Evolutionary conservation across 2,329 filamentous ascomycete genomes (phyloP), one percentile per base, ranked within the genome.

Genomic region (Cytospora leucostoma): DNA sequence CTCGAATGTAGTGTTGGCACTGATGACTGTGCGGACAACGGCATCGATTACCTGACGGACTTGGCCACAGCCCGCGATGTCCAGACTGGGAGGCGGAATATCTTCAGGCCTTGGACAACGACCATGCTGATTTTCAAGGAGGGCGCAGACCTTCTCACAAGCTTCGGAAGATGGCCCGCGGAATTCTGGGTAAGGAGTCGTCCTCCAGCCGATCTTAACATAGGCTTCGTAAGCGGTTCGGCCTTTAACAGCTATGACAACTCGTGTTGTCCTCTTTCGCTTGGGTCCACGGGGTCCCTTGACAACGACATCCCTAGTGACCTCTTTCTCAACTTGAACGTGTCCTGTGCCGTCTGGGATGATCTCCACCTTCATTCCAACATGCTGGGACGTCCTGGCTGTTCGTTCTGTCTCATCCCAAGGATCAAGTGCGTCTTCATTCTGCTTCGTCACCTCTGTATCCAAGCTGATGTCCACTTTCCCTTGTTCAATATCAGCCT

Each of bases 51-150:
- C 75, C 47, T 78, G 81, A 1, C 82, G 82, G 3, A 85, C 83
- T 67, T 86, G 82, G 6, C 84, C 84, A 68, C 84, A 86, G 51
- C 92, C 92, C 13, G 92, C 86, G 4, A 91, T 81, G 8, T 86
- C 85, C 7, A 90, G 78, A 6, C 90, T 91, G 0, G 91, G 89
- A 5, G 84, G 79, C 1, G 90, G 89, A 10, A 93, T 85, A 1
- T 80, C 83, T n/a, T 84, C 79, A 0, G 92, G 92, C 1, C 84
- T 80, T 54, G 79, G 78, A 15, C 89, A 82, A 60, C 85, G 80
- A 1, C 89, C 90, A 70, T 96, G 91, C 0, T 86, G 73, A 13
- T 80, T 79, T 1, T 86, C 82, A 0, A 96, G 82, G 2, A 94
- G 77, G 1, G 79, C 76, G 61, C 87, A 84, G 5, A 94, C 89